phyloP scores from a whole-genome alignment of 2,329 filamentous ascomycete species.

The Trichoderma simmonsii region DNA sequence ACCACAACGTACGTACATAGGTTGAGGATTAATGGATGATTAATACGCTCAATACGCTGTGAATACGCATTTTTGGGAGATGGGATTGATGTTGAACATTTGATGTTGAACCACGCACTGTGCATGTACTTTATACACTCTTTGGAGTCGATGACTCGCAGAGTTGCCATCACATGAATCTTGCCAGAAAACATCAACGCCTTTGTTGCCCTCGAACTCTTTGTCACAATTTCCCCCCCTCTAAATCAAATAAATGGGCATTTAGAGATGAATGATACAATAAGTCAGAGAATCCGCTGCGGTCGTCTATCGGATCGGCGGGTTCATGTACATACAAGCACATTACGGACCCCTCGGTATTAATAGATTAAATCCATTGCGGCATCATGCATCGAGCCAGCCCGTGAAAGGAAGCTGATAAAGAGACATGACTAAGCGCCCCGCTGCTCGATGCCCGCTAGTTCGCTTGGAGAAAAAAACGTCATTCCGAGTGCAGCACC shows the following conservation, averaged over 20 bases:
- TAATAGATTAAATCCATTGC: background rate
- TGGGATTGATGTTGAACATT: background rate
- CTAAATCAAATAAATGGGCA: background rate
- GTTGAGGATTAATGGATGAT: background rate
- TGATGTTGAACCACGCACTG: background rate
- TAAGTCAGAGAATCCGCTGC: background rate
- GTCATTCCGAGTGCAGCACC: background rate
- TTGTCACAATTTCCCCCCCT: no score
- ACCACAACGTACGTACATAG: background rate
- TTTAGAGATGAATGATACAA: background rate
- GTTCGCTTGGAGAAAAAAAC: background rate
- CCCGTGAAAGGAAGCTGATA: background rate
- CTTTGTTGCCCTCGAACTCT: background rate
- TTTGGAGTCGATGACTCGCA: background rate
- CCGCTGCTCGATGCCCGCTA: background rate
- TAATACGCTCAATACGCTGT: background rate
- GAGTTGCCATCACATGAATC: background rate
- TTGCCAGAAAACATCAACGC: background rate
- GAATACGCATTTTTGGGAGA: background rate
- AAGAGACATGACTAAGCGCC: background rate
- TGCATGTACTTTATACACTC: background rate
- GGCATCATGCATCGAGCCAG: background rate
- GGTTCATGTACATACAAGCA: background rate
- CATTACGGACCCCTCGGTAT: background rate
- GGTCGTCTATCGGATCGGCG: no score